Percentiles rank a stretch among this genome's conserved stretches.
Conservation (phyloP, 805 yeast species). For the Candida namnaoensis region DNA sequence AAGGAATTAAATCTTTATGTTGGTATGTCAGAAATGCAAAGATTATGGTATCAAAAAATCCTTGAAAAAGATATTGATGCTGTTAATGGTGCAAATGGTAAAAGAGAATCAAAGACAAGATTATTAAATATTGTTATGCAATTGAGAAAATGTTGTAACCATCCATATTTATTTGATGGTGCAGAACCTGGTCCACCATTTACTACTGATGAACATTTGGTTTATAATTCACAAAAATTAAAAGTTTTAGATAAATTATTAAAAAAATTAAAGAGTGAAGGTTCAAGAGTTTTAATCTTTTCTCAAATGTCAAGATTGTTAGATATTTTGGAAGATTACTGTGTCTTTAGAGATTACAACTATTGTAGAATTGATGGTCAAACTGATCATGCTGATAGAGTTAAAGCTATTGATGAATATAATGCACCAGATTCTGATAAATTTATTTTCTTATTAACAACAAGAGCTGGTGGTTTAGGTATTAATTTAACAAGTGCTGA, state of each 20-base stretch:
- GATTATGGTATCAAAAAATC: slow-evolving; percentile 66
- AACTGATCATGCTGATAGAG: slow-evolving; percentile 72
- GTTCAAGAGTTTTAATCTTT: slow-evolving; percentile 70
- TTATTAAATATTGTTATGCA: slow-evolving; percentile 78
- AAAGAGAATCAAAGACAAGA: slow-evolving; percentile 68
- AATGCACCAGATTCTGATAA: slow-evolving; percentile 67
- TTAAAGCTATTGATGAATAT: slow-evolving; percentile 69
- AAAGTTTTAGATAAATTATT: slow-evolving; percentile 61
- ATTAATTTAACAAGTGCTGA: slow-evolving; percentile 78
- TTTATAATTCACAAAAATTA: slow-evolving; percentile 65
- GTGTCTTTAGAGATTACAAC: slow-evolving; percentile 56
- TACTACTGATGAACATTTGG: slow-evolving; percentile 78
- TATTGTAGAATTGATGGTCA: slow-evolving; percentile 82
- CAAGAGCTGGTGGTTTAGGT: slow-evolving; percentile 89
- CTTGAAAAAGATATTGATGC: slow-evolving; percentile 79
- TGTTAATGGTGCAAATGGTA: slow-evolving; percentile 74
- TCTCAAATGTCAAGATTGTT: slow-evolving; percentile 80
- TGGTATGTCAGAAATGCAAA: slow-evolving; percentile 74
- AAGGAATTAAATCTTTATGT: slow-evolving; percentile 67
- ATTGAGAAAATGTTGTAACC: slow-evolving; percentile 76
- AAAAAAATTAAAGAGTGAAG: slow-evolving; percentile 53
- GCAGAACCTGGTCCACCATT: slow-evolving; percentile 89
- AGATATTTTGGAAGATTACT: slow-evolving; percentile 76
- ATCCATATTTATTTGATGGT: slow-evolving; percentile 79
- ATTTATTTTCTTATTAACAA: slow-evolving; percentile 68